Evolutionary conservation across 306 rosid species (phyloP).

Genomic region (Medicago arabica): DNA sequence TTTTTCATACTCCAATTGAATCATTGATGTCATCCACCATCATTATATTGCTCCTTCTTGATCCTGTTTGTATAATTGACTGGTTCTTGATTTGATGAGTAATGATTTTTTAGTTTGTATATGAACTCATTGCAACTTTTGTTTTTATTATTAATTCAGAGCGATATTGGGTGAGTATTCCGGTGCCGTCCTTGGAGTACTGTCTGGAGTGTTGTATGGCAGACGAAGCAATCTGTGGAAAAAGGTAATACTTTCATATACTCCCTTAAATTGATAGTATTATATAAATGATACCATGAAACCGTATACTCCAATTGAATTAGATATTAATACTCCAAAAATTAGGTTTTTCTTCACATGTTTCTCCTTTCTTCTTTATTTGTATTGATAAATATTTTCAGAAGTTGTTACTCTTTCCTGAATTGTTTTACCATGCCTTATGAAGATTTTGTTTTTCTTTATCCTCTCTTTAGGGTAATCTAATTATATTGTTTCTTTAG

Average conservation of each 20-base stretch:
- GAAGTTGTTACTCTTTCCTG: background rate
- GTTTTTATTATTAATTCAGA: slow-evolving; percentile 53
- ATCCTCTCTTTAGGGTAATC: background rate
- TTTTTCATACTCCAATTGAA: slow-evolving; percentile 26
- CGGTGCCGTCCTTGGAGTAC: slow-evolving; percentile 96
- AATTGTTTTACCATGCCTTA: slow-evolving; percentile 32
- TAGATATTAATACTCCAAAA: slow-evolving; percentile 16
- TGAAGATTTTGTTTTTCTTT: slow-evolving; percentile 18
- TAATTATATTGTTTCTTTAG: slow-evolving; percentile 12
- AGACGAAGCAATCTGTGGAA: slow-evolving; percentile 81
- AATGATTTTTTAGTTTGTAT: background rate
- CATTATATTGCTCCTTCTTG: slow-evolving; percentile 30
- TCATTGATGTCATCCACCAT: slow-evolving; percentile 26
- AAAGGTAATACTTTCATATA: slow-evolving; percentile 64
- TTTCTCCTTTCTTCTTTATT: slow-evolving; percentile 31
- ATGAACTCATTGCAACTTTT: slow-evolving; percentile 33
- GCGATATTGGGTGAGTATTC: slow-evolving; percentile 97
- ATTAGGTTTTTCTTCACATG: background rate
- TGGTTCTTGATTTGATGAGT: slow-evolving; percentile 29
- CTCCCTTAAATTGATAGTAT: slow-evolving; percentile 27
- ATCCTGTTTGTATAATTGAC: slow-evolving; percentile 26
- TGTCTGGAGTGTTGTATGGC: slow-evolving; percentile 89
- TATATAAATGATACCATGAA: background rate
- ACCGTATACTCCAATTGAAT: slow-evolving; percentile 19
- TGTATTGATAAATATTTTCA: slow-evolving; percentile 10